Base-by-base conservation (phyloP, 176 grass and related monocot genomes). In the Rhynchospora breviuscula region DNA sequence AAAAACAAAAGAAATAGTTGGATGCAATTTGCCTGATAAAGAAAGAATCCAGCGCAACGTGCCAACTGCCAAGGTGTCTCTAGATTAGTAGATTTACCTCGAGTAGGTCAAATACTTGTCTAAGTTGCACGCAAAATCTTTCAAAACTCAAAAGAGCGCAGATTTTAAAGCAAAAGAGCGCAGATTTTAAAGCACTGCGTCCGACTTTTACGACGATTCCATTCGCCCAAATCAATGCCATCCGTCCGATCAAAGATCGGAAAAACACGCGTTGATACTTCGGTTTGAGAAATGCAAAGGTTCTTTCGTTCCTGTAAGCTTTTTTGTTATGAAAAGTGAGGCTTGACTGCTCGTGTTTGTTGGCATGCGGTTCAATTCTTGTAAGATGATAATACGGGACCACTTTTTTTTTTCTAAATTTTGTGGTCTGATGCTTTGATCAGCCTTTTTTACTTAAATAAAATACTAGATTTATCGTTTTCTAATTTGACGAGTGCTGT, bases 81-180 rank as follows among this genome's bases (percentile, higher is more conserved):
- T 48, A 19, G 9, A 49, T 73, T 73, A 49, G 44, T 73, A 13
- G 26, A 60, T 79, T 59, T 56, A 29, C 52, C 76, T 79, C 76
- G 76, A 43, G 12, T 18, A 40, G 52, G 23, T 44, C 49, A 79
- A 79, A 17, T 43, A 56, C 76, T 59, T 59, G 26, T 18, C 22
- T 54, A 15, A 9, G 22, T 1, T 60, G 76, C 76, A 79, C 49
- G 76, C 49, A 58, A 79, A 79, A 79, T 59, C 13, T 40, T 60
- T 29, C 26, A 29, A 29, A 29, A 29, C 26, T 29, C 25, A 9
- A 35, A 79, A 59, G 53, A 79, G 76, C 76, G 17, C 76, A 52
- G 31, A 79, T 79, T 79, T 79, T 57, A 29, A 79, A 59, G 47
- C 52, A 26, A 35, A 79, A 59, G 53, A 79, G 76, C 76, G 17